Evolutionary conservation across 768 basidiomycete species (phyloP).

Genomic region (Ramaria sp.): DNA sequence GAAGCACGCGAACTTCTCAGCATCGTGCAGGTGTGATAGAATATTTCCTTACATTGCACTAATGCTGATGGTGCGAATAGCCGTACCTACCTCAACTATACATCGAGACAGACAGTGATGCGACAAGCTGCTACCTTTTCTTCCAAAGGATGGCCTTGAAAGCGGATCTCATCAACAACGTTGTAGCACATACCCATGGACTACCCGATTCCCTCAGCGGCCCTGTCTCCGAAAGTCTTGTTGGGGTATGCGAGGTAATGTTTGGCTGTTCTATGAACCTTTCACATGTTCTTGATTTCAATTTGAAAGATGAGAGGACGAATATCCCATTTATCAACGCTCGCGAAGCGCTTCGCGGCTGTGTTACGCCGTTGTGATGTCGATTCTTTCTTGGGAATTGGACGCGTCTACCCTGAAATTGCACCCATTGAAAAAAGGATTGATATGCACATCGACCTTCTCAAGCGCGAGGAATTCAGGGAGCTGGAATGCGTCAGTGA

Average conservation of each 20-base stretch:
- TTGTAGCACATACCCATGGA: constrained; percentile 73
- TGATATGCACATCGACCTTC: constrained; percentile 80
- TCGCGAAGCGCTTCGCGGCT: constrained; percentile 86
- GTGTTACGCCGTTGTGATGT: constrained; percentile 73
- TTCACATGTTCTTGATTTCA: background rate
- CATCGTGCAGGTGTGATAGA: constrained; percentile 61
- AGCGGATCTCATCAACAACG: constrained; percentile 72
- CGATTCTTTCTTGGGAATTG: constrained; percentile 76
- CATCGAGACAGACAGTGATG: constrained; percentile 79
- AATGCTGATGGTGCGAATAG: constrained; percentile 24
- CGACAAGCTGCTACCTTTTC: constrained; percentile 83
- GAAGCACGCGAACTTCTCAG: constrained; percentile 71
- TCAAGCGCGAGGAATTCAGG: constrained; percentile 82
- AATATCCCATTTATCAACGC: constrained; percentile 64
- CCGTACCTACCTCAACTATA: constrained; percentile 90
- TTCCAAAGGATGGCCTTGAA: constrained; percentile 86
- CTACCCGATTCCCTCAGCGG: constrained; percentile 80
- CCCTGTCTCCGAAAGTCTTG: constrained; percentile 71
- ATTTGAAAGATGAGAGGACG: constrained; percentile 67
- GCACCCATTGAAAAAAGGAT: constrained; percentile 83
- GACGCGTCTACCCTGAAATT: constrained; percentile 75
- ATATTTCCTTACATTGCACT: background rate
- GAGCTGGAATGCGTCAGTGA: constrained; percentile 92
- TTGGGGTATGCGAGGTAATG: constrained; percentile 92
- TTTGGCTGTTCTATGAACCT: constrained; percentile 16